Conservation (phyloP, 495 filamentous ascomycete species). For the Aspergillus ellipticus region DNA sequence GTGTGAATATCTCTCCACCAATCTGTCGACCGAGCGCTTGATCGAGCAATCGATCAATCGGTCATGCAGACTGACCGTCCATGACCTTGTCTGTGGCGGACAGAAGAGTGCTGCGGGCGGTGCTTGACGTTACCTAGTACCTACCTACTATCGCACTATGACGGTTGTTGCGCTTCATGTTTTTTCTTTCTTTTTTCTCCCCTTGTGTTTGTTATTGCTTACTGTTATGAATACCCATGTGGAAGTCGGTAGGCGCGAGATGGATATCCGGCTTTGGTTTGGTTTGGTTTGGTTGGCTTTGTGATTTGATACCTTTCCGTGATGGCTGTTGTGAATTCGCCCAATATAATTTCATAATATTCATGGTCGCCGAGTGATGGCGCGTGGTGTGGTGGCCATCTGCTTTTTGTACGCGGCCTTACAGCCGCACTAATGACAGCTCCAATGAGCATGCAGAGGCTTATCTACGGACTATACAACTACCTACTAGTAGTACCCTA, state of each 20-base stretch:
- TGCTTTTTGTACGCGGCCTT: neutral
- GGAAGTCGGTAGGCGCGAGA: neutral
- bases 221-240: neutral
- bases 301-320: neutral
- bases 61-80: neutral
- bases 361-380: neutral
- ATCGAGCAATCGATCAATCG: neutral
- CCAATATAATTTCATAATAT: no score
- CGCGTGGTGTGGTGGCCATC: neutral
- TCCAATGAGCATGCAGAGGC: slow-evolving; percentile 16
- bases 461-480: slow-evolving; percentile 9
- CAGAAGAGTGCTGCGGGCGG: slow-evolving; percentile 23
- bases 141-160: neutral
- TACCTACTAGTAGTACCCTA: neutral
- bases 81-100: neutral
- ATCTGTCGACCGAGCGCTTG: neutral
- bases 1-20: no score
- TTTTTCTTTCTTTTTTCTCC: slow-evolving; percentile 8
- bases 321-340: neutral
- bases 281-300: neutral
- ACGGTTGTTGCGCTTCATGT: no score
- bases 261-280: neutral
- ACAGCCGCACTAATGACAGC: slow-evolving; percentile 6
- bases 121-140: slow-evolving; percentile 13
- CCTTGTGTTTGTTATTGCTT: neutral